These are phyloP conservation scores for sweet orange (Citrus sinensis) DNA, from an alignment of 345 rosid species.

Conservation along the genomic window DNA sequence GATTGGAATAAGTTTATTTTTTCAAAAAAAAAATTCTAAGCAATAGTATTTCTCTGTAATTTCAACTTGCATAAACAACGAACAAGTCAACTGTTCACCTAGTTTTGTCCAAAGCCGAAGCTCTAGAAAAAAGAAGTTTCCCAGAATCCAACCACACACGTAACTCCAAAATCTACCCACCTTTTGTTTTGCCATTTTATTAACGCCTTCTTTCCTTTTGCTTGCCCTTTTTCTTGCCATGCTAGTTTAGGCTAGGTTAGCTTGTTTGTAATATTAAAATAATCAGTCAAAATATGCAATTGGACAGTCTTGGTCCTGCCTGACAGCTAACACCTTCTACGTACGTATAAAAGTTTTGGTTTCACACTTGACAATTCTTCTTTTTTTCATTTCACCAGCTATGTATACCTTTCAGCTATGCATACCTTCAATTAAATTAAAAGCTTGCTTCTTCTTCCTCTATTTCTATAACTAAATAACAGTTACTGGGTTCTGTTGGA, in stretches of 20 bases:
- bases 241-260: neutral
- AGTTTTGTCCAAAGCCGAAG: conserved; percentile 3
- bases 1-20: no score
- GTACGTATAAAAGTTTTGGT: conserved; percentile 11
- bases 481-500: conserved; percentile 7
- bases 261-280: neutral
- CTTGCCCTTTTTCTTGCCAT: neutral
- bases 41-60: no score
- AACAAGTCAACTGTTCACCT: conserved; percentile 21
- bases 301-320: conserved; percentile 13
- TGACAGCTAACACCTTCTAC: conserved; percentile 21
- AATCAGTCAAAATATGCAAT: conserved; percentile 29
- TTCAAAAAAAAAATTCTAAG: no score
- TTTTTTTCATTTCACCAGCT: conserved; percentile 13
- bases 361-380: conserved; percentile 26
- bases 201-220: neutral
- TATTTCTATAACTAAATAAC: neutral
- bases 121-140: conserved; percentile 16
- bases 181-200: neutral
- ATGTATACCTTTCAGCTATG: neutral
- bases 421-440: no score
- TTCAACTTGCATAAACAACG: conserved; percentile 1
- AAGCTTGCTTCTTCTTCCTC: neutral
- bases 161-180: conserved; percentile 15
- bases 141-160: conserved; percentile 14